These are phyloP conservation scores for Trichoderma parareesei DNA, from an alignment of 495 filamentous ascomycete species.

Conservation along the genomic window DNA sequence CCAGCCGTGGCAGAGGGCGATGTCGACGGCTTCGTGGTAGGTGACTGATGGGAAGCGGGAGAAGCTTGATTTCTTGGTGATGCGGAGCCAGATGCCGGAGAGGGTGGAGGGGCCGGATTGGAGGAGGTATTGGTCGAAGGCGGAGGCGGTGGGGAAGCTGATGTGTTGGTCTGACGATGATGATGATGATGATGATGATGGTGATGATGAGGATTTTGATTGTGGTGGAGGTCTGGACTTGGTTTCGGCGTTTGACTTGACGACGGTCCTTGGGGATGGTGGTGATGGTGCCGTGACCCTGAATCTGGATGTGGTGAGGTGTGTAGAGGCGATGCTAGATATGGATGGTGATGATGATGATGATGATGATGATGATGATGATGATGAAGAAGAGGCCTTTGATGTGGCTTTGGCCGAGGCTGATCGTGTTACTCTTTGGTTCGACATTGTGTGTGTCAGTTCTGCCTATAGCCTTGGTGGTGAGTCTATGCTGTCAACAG, in stretches of 20 bases:
- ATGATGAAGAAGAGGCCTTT: neutral
- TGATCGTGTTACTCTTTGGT: neutral
- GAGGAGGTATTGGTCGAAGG: constrained; percentile 40
- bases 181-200: neutral
- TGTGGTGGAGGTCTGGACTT: neutral
- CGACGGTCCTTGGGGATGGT: neutral
- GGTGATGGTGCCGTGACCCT: neutral
- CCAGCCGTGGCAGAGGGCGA: constrained; percentile 51
- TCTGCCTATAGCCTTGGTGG: too few species aligned
- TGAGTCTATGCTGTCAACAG: too few species aligned
- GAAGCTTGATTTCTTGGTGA: constrained; percentile 39
- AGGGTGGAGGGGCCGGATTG: constrained; percentile 24
- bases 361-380: neutral
- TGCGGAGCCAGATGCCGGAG: constrained; percentile 44
- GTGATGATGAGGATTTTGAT: neutral
- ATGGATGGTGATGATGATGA: neutral
- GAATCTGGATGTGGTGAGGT: neutral
- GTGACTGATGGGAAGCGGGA: constrained; percentile 36
- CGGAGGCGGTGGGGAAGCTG: constrained; percentile 28
- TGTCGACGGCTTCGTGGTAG: constrained; percentile 46
- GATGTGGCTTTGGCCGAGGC: neutral
- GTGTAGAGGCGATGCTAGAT: neutral
- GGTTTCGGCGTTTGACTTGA: too few species aligned
- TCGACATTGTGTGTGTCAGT: neutral
- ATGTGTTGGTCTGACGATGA: neutral